A percentile compares a stretch with the other conserved stretches of the same genome.
Conservation (phyloP, 805 yeast genomes). For the Deakozyma indianensis region DNA sequence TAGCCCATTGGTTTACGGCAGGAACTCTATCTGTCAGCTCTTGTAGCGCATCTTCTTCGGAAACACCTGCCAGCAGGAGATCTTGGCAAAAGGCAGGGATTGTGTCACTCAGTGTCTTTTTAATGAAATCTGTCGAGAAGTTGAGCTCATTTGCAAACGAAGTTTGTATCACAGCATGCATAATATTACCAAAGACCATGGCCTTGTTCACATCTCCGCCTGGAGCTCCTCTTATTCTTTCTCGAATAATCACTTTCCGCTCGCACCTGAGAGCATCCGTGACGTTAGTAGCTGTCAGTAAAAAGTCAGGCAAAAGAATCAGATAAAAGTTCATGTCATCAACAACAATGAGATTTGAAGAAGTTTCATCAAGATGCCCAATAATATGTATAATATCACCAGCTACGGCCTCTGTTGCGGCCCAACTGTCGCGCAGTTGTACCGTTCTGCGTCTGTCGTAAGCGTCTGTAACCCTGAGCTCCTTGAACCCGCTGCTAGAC, state of each 20-base stretch:
- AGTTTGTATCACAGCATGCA: constrained; percentile 61
- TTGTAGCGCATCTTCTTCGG: constrained; percentile 35
- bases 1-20: constrained; percentile 18
- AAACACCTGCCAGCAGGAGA: constrained; percentile 39
- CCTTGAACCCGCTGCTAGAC: constrained; percentile 2
- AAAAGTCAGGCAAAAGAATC: constrained; percentile 69
- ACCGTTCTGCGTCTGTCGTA: constrained; percentile 3
- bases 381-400: constrained; percentile 21
- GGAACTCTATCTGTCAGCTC: constrained; percentile 39
- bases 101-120: constrained; percentile 17
- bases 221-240: constrained; percentile 38
- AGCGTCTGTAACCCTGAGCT: constrained; percentile 3
- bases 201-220: constrained; percentile 47
- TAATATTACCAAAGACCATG: constrained; percentile 65
- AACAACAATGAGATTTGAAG: constrained; percentile 28
- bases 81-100: constrained; percentile 18
- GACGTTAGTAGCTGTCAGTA: constrained; percentile 69
- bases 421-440: constrained; percentile 18
- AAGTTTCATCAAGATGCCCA: constrained; percentile 12
- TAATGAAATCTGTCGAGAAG: constrained; percentile 27
- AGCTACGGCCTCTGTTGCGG: constrained; percentile 7
- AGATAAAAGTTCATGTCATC: constrained; percentile 43
- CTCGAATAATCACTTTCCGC: constrained; percentile 50
- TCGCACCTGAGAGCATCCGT: constrained; percentile 65
- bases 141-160: constrained; percentile 28